Evolutionary conservation across 495 filamentous ascomycete species (phyloP).

Genomic region (Podospora conica): DNA sequence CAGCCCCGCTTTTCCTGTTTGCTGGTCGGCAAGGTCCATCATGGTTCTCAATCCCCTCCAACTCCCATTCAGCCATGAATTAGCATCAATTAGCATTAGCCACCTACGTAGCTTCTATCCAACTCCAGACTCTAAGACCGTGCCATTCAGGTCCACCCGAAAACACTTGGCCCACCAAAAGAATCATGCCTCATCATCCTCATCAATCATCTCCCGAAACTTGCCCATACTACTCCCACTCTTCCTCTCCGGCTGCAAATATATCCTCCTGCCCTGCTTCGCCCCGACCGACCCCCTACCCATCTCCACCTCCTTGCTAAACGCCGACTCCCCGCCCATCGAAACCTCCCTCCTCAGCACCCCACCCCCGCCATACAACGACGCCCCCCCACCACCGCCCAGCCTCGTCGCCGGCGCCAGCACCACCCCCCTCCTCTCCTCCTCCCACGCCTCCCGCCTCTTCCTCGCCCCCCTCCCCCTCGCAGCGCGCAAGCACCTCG

Average conservation of each 20-base stretch:
- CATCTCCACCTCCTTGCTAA: background rate
- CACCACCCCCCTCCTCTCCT: slow-evolving; percentile 7
- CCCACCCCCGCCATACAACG: background rate
- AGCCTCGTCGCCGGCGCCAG: background rate
- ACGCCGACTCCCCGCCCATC: background rate
- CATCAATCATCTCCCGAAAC: slow-evolving; percentile 17
- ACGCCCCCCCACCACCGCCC: background rate
- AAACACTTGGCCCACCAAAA: background rate
- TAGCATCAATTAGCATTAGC: background rate
- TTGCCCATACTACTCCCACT: slow-evolving; percentile 15
- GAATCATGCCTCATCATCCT: background rate
- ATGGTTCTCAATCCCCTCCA: background rate
- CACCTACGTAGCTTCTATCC: background rate
- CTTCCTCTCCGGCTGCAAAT: slow-evolving; percentile 8
- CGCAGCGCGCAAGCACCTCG: background rate
- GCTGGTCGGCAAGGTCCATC: too few species aligned
- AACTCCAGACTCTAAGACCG: background rate
- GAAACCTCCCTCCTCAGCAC: background rate
- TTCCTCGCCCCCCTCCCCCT: background rate
- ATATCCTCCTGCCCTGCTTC: slow-evolving; percentile 4
- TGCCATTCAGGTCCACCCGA: background rate
- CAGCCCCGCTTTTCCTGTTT: too few species aligned
- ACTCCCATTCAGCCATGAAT: background rate
- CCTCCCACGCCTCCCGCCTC: background rate
- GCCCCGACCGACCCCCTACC: background rate